A percentile compares a stretch with the other conserved stretches of the same genome.
These are phyloP conservation scores for Acidiella bohemica DNA, from an alignment of 495 filamentous ascomycete species.

Conservation along the genomic window DNA sequence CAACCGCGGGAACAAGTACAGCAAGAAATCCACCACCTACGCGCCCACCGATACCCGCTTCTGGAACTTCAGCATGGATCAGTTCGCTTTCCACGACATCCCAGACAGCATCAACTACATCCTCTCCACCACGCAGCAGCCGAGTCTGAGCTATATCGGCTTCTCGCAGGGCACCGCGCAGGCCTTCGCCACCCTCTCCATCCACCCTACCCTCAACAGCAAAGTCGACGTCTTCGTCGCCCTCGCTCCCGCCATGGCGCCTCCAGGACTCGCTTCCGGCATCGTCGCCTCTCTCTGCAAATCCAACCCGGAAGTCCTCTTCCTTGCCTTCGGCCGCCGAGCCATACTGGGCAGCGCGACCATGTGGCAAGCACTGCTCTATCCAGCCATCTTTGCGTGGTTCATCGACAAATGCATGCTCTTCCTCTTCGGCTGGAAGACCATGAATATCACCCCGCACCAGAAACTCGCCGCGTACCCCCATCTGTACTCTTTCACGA, in stretches of 20 bases:
- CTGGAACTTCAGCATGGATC: slow-evolving; percentile 96
- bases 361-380: slow-evolving; percentile 94
- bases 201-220: slow-evolving; percentile 83
- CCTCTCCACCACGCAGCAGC: slow-evolving; percentile 64
- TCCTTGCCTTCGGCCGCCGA: slow-evolving; percentile 85
- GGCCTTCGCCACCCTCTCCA: slow-evolving; percentile 86
- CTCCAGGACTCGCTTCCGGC: slow-evolving; percentile 72
- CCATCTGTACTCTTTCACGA: slow-evolving; percentile 90
- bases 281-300: slow-evolving; percentile 89
- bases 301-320: slow-evolving; percentile 83
- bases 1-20: slow-evolving; percentile 97
- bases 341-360: slow-evolving; percentile 85
- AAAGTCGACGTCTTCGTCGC: slow-evolving; percentile 95
- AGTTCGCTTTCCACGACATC: slow-evolving; percentile 96
- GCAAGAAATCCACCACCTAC: slow-evolving; percentile 69
- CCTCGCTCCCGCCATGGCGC: slow-evolving; percentile 93
- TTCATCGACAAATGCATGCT: slow-evolving; percentile 69
- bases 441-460: slow-evolving; percentile 66
- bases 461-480: slow-evolving; percentile 97
- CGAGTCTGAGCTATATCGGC: slow-evolving; percentile 86
- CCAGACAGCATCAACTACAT: slow-evolving; percentile 89
- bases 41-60: slow-evolving; percentile 66
- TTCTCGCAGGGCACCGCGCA: slow-evolving; percentile 97
- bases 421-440: slow-evolving; percentile 82
- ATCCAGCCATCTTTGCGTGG: slow-evolving; percentile 85